phyloP scores from a whole-genome alignment of 768 basidiomycete species.

The Boletus patriciae region DNA sequence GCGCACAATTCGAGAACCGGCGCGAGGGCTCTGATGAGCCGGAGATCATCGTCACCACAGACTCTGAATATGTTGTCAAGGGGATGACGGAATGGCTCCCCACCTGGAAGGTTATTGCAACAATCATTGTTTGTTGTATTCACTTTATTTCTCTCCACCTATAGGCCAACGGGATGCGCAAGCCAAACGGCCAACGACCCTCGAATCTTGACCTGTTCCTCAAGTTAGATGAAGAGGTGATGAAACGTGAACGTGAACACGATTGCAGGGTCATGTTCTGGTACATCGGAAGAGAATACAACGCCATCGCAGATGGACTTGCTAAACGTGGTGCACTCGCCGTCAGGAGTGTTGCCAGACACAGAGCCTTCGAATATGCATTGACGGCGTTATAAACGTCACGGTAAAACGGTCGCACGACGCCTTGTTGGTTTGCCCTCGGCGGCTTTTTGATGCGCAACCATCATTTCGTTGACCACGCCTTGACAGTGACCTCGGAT shows the following conservation, averaged over 20 bases:
- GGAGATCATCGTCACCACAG: slow-evolving; percentile 23
- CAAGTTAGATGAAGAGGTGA: neutral
- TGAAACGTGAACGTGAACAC: neutral
- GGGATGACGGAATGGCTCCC: slow-evolving; percentile 37
- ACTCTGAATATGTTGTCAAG: slow-evolving; percentile 38
- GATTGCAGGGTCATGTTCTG: slow-evolving; percentile 25
- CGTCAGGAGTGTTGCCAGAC: neutral
- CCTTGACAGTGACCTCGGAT: neutral
- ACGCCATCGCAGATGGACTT: slow-evolving; percentile 25
- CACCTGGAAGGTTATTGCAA: slow-evolving; percentile 28
- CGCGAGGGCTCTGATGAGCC: neutral
- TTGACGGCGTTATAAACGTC: no score
- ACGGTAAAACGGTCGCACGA: neutral
- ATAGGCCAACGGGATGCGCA: neutral
- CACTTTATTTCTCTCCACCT: neutral
- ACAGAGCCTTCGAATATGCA: neutral
- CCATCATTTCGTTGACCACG: neutral
- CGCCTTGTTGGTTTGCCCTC: neutral
- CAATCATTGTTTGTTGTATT: neutral
- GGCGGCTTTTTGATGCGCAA: neutral
- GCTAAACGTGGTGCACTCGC: slow-evolving; percentile 13
- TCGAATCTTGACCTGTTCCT: neutral
- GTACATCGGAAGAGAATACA: slow-evolving; percentile 24
- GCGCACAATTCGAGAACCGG: neutral
- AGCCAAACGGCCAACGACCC: neutral